Conservation (phyloP, 139 green algal genomes). For the Picochlorum sp. region DNA sequence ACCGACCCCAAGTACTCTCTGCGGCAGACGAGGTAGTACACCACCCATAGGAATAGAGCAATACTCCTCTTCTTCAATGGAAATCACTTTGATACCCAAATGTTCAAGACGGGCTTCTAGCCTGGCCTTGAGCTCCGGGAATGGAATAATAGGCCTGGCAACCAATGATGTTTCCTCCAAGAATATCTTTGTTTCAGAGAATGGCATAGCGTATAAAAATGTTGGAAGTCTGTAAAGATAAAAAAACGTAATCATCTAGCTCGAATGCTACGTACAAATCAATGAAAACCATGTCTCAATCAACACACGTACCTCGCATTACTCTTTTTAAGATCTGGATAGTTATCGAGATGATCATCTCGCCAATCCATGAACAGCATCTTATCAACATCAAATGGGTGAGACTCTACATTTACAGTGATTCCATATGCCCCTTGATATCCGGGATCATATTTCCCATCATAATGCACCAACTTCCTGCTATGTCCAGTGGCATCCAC, state of each 20-base stretch:
- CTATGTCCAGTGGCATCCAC: conserved; percentile 88
- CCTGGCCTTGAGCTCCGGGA: conserved; percentile 82
- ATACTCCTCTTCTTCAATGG: conserved; percentile 91
- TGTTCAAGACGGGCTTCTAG: conserved; percentile 61
- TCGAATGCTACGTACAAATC: background rate
- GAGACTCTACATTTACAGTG: conserved; percentile 46
- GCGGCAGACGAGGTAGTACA: conserved; percentile 81
- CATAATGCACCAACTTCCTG: conserved; percentile 76
- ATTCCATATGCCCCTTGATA: conserved; percentile 93
- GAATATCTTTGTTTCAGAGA: conserved; percentile 77
- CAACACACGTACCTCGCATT: conserved; percentile 12
- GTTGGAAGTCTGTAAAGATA: conserved; percentile 63
- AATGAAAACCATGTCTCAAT: background rate
- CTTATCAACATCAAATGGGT: conserved; percentile 80
- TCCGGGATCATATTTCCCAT: conserved; percentile 81
- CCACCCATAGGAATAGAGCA: conserved; percentile 98
- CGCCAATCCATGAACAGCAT: conserved; percentile 99
- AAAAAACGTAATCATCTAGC: background rate
- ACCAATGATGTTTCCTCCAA: conserved; percentile 95
- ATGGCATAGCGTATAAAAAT: conserved; percentile 98
- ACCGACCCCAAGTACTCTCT: conserved; percentile 89
- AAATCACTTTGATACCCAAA: conserved; percentile 73
- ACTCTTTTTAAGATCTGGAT: conserved; percentile 41
- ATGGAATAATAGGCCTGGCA: conserved; percentile 74
- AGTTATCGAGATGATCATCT: conserved; percentile 66